Conservation (phyloP, 306 rosid species). For the Begonia fuchsioides region DNA sequence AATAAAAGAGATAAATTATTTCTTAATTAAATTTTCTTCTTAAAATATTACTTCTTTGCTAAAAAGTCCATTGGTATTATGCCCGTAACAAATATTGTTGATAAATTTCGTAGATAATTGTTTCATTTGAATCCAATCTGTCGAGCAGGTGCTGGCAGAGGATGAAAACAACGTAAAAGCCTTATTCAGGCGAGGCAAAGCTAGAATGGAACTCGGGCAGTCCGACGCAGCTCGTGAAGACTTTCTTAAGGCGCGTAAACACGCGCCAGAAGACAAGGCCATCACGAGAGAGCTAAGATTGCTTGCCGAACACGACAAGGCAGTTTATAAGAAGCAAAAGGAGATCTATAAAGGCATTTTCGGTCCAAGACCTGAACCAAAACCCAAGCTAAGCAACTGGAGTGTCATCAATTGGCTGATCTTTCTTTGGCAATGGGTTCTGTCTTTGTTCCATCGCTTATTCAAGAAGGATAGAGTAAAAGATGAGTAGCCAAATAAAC, state of each 20-base stretch:
- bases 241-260: constrained; percentile 47
- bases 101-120: too few species aligned
- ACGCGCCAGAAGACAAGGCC: constrained; percentile 65
- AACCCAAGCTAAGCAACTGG: constrained; percentile 26
- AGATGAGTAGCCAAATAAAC: constrained; percentile 18
- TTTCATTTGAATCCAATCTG: constrained; percentile 1
- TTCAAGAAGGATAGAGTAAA: constrained; percentile 31
- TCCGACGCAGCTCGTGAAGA: constrained; percentile 78
- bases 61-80: too few species aligned
- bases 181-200: constrained; percentile 77
- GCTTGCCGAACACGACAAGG: constrained; percentile 73
- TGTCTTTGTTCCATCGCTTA: constrained; percentile 39
- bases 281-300: constrained; percentile 57
- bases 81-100: too few species aligned
- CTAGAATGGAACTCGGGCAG: constrained; percentile 85
- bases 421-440: constrained; percentile 51
- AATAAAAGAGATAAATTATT: too few species aligned
- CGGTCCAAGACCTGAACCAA: constrained; percentile 62
- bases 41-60: too few species aligned
- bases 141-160: constrained; percentile 59
- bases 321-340: constrained; percentile 78
- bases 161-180: constrained; percentile 82
- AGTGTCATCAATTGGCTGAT: constrained; percentile 21
- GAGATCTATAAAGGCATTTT: constrained; percentile 88
- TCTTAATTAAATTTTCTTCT: too few species aligned